Conservation (phyloP, 2,329 filamentous ascomycete genomes). For the Lasiodiplodia sp. region DNA sequence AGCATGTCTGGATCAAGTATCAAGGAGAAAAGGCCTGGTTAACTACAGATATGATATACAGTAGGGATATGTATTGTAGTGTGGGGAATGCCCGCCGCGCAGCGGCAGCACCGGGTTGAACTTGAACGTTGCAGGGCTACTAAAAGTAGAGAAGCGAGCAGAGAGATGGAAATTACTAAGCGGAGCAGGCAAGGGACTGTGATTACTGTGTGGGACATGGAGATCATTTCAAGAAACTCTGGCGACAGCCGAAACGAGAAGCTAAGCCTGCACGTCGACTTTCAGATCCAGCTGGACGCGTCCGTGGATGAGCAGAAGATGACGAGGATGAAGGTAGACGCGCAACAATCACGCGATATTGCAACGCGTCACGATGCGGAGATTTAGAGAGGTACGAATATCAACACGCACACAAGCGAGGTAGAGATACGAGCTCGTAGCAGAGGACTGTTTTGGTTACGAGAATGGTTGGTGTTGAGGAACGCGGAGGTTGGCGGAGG, state of each 20-base stretch:
- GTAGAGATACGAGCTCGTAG: background rate
- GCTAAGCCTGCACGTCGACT: no score
- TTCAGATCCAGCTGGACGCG: background rate
- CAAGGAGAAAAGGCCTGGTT: background rate
- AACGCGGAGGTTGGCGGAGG: conserved; percentile 11
- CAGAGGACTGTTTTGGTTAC: background rate
- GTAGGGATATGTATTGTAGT: background rate
- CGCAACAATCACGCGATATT: conserved; percentile 12
- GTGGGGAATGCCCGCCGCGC: background rate
- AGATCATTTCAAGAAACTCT: no score
- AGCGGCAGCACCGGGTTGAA: background rate
- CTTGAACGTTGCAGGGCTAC: background rate
- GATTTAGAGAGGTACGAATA: background rate
- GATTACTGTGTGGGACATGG: background rate
- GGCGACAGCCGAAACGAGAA: background rate
- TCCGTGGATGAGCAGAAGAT: no score
- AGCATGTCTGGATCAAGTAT: background rate
- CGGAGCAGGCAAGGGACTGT: background rate
- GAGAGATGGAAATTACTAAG: no score
- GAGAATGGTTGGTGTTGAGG: conserved; percentile 21
- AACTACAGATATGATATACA: background rate
- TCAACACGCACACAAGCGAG: background rate
- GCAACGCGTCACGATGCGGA: conserved; percentile 2
- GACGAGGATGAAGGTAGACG: background rate
- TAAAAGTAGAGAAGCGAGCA: background rate